Evolutionary conservation across 1,139 yeast genomes (phyloP).

Genomic region (Candida sanyaensis): DNA sequence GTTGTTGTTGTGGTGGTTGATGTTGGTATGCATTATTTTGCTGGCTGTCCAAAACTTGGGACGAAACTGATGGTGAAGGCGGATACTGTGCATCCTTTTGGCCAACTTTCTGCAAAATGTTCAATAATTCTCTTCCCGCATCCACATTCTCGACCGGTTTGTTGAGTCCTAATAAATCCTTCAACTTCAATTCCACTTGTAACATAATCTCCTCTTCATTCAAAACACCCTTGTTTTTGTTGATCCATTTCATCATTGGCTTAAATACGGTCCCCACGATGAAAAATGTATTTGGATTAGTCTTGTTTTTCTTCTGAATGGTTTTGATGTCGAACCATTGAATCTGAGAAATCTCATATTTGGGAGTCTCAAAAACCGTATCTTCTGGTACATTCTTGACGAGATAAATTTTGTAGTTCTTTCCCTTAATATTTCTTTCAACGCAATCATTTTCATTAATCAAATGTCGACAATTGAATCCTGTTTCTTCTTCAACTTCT

Average conservation of each 20-base stretch:
- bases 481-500: constrained; percentile 95
- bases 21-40: no score
- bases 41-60: background rate
- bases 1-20: background rate
- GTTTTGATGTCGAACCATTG: constrained; percentile 46
- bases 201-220: constrained; percentile 56
- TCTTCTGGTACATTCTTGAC: constrained; percentile 80
- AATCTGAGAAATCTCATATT: constrained; percentile 76
- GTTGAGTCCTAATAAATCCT: constrained; percentile 58
- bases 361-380: constrained; percentile 65
- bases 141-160: constrained; percentile 38
- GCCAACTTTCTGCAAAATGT: constrained; percentile 57
- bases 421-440: constrained; percentile 81
- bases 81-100: constrained; percentile 8
- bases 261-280: constrained; percentile 61
- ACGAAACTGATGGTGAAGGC: constrained; percentile 2
- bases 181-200: constrained; percentile 64
- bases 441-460: constrained; percentile 71
- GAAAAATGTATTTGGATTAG: constrained; percentile 52
- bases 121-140: constrained; percentile 75
- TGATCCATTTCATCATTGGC: constrained; percentile 60
- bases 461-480: constrained; percentile 74
- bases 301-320: constrained; percentile 36
- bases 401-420: constrained; percentile 82
- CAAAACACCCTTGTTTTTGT: constrained; percentile 49